Conservation (phyloP, 1,284 basidiomycete species). For the Trichosporon faecale region DNA sequence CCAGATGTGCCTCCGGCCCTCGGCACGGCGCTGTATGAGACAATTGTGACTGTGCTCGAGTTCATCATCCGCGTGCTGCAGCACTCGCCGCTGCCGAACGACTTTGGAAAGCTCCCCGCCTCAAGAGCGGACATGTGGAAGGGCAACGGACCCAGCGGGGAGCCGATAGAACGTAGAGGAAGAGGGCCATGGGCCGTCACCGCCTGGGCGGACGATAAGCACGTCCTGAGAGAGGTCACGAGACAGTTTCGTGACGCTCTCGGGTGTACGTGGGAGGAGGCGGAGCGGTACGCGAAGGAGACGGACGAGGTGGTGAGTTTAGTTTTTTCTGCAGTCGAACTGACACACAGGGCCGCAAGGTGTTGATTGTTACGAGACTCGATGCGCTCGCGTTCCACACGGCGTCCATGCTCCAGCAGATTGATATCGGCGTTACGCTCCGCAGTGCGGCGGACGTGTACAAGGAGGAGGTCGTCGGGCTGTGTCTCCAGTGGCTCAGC, state of each 20-base stretch:
- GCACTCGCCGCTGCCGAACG: conserved; percentile 74
- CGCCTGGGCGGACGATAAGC: conserved; percentile 97
- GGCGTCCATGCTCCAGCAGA: conserved; percentile 75
- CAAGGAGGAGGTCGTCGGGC: conserved; percentile 77
- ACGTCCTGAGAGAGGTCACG: conserved; percentile 86
- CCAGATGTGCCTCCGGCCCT: conserved; percentile 57
- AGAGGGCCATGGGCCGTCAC: conserved; percentile 79
- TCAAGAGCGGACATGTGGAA: conserved; percentile 59
- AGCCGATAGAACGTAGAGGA: conserved; percentile 32
- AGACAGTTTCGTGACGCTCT: conserved; percentile 69
- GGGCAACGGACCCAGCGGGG: conserved; percentile 29
- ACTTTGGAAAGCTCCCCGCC: conserved; percentile 58
- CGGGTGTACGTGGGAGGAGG: conserved; percentile 54
- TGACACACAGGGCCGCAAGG: conserved; percentile 65
- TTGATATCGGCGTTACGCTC: conserved; percentile 89
- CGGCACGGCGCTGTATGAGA: conserved; percentile 66
- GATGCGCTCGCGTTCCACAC: conserved; percentile 69
- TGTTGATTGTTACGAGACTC: conserved; percentile 74
- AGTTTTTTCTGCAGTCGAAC: not conserved
- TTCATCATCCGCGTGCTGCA: conserved; percentile 82
- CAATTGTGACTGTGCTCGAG: conserved; percentile 73
- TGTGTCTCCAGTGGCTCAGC: conserved; percentile 79
- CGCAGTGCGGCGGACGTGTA: conserved; percentile 84
- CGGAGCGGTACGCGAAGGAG: conserved; percentile 62
- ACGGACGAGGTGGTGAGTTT: conserved; percentile 57